A percentile compares a stretch with the other conserved stretches of the same genome.
Evolutionary conservation across 306 rosid species (phyloP).

Genomic region (Fragaria ananassa): DNA sequence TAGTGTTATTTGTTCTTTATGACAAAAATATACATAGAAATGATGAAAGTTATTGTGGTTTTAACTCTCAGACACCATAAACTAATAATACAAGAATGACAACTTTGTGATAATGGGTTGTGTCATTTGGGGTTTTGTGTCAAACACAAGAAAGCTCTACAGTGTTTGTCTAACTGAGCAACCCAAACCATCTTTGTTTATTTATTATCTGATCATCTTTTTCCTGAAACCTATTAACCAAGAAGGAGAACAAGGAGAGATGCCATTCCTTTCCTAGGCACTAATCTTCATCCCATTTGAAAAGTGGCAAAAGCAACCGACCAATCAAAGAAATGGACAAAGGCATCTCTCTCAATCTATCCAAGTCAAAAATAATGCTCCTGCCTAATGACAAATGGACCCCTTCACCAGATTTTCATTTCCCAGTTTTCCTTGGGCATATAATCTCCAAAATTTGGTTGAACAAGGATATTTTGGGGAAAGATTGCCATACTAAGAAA

Average conservation of each 20-base stretch:
- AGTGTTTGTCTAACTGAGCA: neutral
- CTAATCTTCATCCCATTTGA: constrained; percentile 30
- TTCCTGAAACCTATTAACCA: constrained; percentile 33
- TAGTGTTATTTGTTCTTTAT: neutral
- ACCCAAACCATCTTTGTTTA: constrained; percentile 7
- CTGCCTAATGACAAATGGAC: constrained; percentile 40
- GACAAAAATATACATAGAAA: neutral
- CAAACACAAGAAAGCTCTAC: neutral
- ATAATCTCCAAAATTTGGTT: neutral
- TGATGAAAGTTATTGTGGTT: no score
- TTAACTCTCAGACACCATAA: no score
- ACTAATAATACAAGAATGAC: neutral
- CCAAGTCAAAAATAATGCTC: constrained; percentile 23
- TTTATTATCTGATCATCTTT: constrained; percentile 21
- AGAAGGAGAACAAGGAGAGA: constrained; percentile 35
- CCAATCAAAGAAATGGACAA: constrained; percentile 48
- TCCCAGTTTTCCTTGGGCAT: neutral
- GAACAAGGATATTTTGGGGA: constrained; percentile 40
- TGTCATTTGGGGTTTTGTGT: neutral
- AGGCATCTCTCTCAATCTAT: constrained; percentile 40
- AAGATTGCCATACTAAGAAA: neutral
- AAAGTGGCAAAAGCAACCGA: constrained; percentile 45
- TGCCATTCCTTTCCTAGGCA: constrained; percentile 43
- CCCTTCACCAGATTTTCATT: constrained; percentile 22
- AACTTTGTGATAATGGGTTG: neutral